phyloP scores from a whole-genome alignment of 1,284 basidiomycete species.

The Vanrija humicola region DNA sequence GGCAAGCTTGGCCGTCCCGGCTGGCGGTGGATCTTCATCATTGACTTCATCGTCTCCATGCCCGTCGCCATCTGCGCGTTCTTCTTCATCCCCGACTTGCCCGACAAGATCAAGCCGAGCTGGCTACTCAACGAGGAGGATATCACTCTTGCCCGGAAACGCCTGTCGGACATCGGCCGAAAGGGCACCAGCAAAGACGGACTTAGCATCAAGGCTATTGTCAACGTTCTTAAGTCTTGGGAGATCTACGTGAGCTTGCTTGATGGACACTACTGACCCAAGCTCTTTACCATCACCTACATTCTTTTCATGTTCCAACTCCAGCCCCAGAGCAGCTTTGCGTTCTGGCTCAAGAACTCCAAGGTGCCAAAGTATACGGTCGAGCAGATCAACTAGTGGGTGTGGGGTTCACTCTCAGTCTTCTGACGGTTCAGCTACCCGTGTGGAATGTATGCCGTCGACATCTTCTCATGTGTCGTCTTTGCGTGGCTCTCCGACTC shows the following conservation, averaged over 20 bases:
- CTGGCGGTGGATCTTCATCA: conserved; percentile 31
- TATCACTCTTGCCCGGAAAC: conserved; percentile 10
- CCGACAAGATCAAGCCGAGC: not conserved
- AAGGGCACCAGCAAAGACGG: not conserved
- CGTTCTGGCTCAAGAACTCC: conserved; percentile 5
- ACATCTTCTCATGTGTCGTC: conserved; percentile 20
- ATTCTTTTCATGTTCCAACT: not conserved
- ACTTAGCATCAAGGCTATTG: not conserved
- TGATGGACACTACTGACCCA: too few relatives aligned
- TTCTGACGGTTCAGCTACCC: conserved; percentile 5
- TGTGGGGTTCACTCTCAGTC: not conserved
- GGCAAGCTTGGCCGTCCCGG: conserved; percentile 22
- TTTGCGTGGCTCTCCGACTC: conserved; percentile 15
- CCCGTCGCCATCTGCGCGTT: conserved; percentile 2
- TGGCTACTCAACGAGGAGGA: conserved; percentile 3
- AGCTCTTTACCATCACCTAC: not conserved
- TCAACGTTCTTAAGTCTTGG: not conserved
- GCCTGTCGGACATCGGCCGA: conserved; percentile 10
- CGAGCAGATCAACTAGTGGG: conserved; percentile 20
- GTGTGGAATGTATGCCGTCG: conserved; percentile 19
- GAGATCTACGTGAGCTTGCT: not conserved
- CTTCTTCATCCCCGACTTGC: conserved; percentile 9
- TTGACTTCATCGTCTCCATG: conserved; percentile 14
- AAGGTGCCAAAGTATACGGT: conserved; percentile 13
- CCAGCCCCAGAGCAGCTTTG: conserved; percentile 2